Conservation (phyloP, 176 grass and related monocot species). For the Cocos nucifera region DNA sequence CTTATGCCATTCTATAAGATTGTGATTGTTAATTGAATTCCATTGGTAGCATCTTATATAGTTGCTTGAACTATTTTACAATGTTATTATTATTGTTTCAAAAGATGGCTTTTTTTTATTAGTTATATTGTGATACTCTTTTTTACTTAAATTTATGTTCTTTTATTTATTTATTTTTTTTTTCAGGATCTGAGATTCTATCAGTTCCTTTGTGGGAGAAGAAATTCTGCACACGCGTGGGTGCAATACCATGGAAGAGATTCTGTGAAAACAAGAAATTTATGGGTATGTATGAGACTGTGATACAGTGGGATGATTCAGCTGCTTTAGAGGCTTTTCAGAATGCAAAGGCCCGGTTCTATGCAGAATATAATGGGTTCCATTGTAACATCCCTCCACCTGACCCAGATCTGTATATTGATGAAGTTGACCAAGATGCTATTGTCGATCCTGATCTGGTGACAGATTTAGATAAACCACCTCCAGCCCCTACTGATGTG, state of each 20-base stretch:
- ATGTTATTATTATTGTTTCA: too few species aligned
- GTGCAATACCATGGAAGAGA: slow-evolving; percentile 32
- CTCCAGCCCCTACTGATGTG: slow-evolving; percentile 9
- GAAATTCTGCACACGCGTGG: slow-evolving; percentile 40
- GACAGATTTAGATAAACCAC: slow-evolving; percentile 21
- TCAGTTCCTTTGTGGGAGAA: slow-evolving; percentile 48
- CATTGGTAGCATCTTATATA: too few species aligned
- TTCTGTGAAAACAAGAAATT: slow-evolving; percentile 36
- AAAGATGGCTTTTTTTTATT: too few species aligned
- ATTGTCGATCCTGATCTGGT: slow-evolving; percentile 30
- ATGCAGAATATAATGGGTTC: slow-evolving; percentile 25
- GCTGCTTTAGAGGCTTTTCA: slow-evolving; percentile 31
- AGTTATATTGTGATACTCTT: too few species aligned
- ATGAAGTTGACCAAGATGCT: slow-evolving; percentile 20
- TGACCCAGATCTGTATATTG: slow-evolving; percentile 30
- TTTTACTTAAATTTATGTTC: too few species aligned
- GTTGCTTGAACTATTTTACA: too few species aligned
- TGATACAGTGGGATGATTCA: slow-evolving; percentile 41
- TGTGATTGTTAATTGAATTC: too few species aligned
- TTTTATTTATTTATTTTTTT: background rate
- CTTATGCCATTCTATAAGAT: too few species aligned
- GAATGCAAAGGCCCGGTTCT: slow-evolving; percentile 32
- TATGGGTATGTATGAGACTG: slow-evolving; percentile 15
- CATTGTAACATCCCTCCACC: slow-evolving; percentile 28
- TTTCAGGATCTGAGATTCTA: slow-evolving; percentile 15